phyloP scores from a whole-genome alignment of 208 protist species.

The Trypanosoma brucei region DNA sequence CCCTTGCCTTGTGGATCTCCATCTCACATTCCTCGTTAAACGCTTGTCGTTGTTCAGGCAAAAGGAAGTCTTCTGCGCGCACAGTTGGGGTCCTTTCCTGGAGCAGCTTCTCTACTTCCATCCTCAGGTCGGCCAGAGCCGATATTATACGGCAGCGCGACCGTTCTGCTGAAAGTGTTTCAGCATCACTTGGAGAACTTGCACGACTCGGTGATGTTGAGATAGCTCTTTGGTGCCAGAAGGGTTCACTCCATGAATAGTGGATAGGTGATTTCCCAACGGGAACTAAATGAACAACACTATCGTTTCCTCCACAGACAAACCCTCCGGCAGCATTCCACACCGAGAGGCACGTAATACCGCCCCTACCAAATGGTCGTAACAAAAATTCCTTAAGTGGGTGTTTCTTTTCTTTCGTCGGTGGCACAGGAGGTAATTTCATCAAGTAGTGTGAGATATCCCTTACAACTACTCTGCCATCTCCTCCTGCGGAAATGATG shows the following conservation, averaged over 20 bases:
- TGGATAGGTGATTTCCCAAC: background rate
- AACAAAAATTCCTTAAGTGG: slow-evolving; percentile 30
- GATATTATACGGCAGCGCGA: slow-evolving; percentile 10
- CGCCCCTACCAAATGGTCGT: slow-evolving; percentile 47
- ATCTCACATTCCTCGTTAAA: slow-evolving; percentile 59
- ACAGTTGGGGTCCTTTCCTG: slow-evolving; percentile 50
- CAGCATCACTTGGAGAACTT: background rate
- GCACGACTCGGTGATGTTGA: slow-evolving; percentile 1
- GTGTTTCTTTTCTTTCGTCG: slow-evolving; percentile 76
- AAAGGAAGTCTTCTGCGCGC: slow-evolving; percentile 60
- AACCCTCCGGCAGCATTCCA: slow-evolving; percentile 18
- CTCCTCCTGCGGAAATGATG: slow-evolving; percentile 56
- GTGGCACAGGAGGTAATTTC: slow-evolving; percentile 56
- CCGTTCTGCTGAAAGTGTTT: slow-evolving; percentile 5
- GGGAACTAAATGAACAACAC: slow-evolving; percentile 19
- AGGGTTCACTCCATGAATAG: slow-evolving; percentile 41
- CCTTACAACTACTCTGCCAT: slow-evolving; percentile 56
- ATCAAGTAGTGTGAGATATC: slow-evolving; percentile 65
- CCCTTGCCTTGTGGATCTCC: slow-evolving; percentile 51
- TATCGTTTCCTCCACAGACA: slow-evolving; percentile 29
- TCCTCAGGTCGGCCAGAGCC: slow-evolving; percentile 16
- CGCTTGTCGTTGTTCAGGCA: slow-evolving; percentile 43
- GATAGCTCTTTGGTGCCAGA: slow-evolving; percentile 21
- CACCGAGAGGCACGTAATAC: slow-evolving; percentile 35
- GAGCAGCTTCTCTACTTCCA: slow-evolving; percentile 34